phyloP scores from a whole-genome alignment of 2,329 filamentous ascomycete genomes.

The Fusarium anguioides region DNA sequence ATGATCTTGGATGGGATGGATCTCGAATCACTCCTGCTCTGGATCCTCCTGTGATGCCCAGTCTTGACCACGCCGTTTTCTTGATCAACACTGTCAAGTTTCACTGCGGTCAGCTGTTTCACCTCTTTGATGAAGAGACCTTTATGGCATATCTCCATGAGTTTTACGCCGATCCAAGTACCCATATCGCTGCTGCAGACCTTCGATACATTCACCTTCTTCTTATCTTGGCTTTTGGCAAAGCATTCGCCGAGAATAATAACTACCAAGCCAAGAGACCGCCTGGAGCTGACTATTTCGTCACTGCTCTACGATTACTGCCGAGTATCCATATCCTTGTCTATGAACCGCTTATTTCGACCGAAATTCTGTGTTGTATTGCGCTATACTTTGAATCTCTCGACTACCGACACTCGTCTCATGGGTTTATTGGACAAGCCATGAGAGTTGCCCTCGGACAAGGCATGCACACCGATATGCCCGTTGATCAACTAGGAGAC shows the following conservation, averaged over 20 bases:
- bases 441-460: conserved; percentile 60
- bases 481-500: conserved; percentile 54
- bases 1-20: conserved; percentile 64
- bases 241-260: conserved; percentile 59
- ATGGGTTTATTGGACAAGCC: conserved; percentile 63
- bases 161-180: conserved; percentile 44
- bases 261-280: conserved; percentile 52
- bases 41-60: conserved; percentile 53
- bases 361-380: conserved; percentile 63
- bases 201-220: conserved; percentile 66
- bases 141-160: conserved; percentile 56
- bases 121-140: conserved; percentile 63
- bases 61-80: conserved; percentile 63
- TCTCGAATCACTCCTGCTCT: conserved; percentile 43
- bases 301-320: conserved; percentile 56
- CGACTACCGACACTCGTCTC: conserved; percentile 59
- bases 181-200: conserved; percentile 26
- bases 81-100: conserved; percentile 68
- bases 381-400: conserved; percentile 64
- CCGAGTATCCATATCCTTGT: conserved; percentile 55
- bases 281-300: conserved; percentile 59
- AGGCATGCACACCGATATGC: conserved; percentile 66
- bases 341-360: conserved; percentile 57
- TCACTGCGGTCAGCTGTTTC: conserved; percentile 64
- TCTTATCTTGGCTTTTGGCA: conserved; percentile 65